A percentile compares a stretch with the other conserved stretches of the same genome.
Evolutionary conservation across 805 yeast genomes (phyloP).

Genomic region (Nematodospora valgi): DNA sequence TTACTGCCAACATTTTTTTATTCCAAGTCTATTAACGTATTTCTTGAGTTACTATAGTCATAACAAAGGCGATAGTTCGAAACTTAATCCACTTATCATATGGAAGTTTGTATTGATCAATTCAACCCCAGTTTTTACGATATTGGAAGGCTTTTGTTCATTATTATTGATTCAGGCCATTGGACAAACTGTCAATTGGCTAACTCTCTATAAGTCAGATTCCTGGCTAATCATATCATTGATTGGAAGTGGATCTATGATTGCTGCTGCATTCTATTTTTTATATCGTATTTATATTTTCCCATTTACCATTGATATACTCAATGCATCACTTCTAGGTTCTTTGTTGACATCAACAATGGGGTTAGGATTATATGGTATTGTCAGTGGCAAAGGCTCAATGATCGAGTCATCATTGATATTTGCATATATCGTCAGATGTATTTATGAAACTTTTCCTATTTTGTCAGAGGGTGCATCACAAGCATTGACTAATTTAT

Average conservation of each 20-base stretch:
- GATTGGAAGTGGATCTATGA: constrained; percentile 66
- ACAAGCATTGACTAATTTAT: constrained; percentile 26
- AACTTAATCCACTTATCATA: constrained; percentile 37
- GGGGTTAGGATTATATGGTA: constrained; percentile 78
- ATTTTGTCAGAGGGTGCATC: constrained; percentile 61
- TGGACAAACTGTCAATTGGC: constrained; percentile 77
- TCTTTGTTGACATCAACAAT: constrained; percentile 74
- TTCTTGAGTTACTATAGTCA: constrained; percentile 52
- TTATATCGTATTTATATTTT: constrained; percentile 79
- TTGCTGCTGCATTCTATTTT: constrained; percentile 75
- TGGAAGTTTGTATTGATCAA: constrained; percentile 75
- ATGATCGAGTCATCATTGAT: constrained; percentile 84
- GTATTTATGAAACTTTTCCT: constrained; percentile 90
- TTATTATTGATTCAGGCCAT: constrained; percentile 87
- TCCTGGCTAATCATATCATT: constrained; percentile 76
- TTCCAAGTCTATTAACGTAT: constrained; percentile 77
- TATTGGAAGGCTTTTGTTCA: constrained; percentile 91
- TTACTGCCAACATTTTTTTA: constrained; percentile 75
- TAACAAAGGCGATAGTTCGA: neutral
- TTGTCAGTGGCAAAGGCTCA: constrained; percentile 79
- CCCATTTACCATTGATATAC: constrained; percentile 64
- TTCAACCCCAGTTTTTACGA: constrained; percentile 85
- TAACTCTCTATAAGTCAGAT: constrained; percentile 62
- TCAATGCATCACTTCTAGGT: constrained; percentile 82
- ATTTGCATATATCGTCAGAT: constrained; percentile 87